A percentile compares a stretch with the other conserved stretches of the same genome.
Conservation (phyloP, 2,329 filamentous ascomycete genomes). For the Penicillium capsulatum region DNA sequence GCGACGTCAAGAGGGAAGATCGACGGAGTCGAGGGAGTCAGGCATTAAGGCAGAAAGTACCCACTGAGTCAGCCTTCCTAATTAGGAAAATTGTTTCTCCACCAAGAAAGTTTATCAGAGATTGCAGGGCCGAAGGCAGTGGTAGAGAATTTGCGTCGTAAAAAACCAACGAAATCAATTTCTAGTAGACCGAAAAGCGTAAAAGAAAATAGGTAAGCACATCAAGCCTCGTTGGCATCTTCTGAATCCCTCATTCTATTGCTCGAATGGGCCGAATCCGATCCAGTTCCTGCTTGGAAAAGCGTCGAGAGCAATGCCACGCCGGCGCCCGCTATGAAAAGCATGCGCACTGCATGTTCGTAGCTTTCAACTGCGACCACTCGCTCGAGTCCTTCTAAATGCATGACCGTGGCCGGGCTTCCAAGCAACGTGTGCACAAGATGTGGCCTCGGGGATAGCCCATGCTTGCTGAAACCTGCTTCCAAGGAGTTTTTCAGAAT, state of each 20-base stretch:
- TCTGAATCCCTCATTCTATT: constrained; percentile 3
- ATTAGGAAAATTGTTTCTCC: neutral
- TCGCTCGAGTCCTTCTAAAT: constrained; percentile 48
- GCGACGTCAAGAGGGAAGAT: neutral
- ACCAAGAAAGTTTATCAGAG: no score
- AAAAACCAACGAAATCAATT: no score
- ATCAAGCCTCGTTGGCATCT: neutral
- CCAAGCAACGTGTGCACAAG: constrained; percentile 56
- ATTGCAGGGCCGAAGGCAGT: no score
- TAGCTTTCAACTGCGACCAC: constrained; percentile 53
- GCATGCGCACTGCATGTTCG: constrained; percentile 48
- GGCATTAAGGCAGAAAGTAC: constrained; percentile 13
- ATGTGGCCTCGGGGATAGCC: constrained; percentile 36
- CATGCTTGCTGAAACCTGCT: constrained; percentile 52
- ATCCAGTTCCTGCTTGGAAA: constrained; percentile 58
- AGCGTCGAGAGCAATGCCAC: constrained; percentile 49
- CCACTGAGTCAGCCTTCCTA: neutral
- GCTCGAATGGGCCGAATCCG: constrained; percentile 36
- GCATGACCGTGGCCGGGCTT: constrained; percentile 53
- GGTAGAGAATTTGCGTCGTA: no score
- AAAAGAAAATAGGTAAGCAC: no score
- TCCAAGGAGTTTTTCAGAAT: constrained; percentile 54
- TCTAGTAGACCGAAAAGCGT: no score
- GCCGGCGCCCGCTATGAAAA: constrained; percentile 52
- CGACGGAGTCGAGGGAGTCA: neutral